Evolutionary conservation across 148 eudicot genomes (phyloP).

Genomic region (Chenopodium berlandieri): DNA sequence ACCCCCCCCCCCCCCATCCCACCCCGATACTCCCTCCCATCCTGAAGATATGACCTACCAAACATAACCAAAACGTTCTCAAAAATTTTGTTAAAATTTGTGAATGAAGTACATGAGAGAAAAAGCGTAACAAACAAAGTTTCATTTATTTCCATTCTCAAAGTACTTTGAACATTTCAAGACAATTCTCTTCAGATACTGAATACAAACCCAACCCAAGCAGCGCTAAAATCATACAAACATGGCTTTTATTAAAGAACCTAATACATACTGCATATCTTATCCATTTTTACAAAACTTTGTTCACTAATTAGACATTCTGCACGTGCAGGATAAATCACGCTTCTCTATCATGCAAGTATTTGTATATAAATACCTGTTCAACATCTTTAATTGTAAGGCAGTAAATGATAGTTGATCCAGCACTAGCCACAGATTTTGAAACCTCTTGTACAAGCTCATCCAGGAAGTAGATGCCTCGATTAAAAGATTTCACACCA

Average conservation of each 20-base stretch:
- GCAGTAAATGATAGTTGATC: constrained; percentile 77
- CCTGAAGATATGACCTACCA: too few relatives aligned
- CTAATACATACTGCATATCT: not conserved
- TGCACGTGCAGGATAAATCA: constrained; percentile 1
- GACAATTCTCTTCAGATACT: not conserved
- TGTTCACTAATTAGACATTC: not conserved
- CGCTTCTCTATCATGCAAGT: constrained; percentile 3
- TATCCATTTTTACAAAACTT: not conserved
- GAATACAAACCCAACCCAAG: not conserved
- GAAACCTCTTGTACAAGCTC: constrained; percentile 61
- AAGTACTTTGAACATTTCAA: not conserved
- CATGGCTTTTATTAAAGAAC: not conserved
- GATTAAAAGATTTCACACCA: constrained; percentile 59
- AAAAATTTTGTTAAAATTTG: too few relatives aligned
- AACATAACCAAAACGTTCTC: too few relatives aligned
- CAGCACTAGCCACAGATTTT: constrained; percentile 46
- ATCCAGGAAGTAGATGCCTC: constrained; percentile 48
- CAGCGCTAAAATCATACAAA: not conserved
- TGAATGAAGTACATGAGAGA: too few relatives aligned
- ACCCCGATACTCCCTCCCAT: too few relatives aligned
- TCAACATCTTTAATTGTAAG: constrained; percentile 73
- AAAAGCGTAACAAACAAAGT: not conserved
- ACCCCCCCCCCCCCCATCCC: too few relatives aligned
- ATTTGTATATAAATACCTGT: constrained; percentile 41
- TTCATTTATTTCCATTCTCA: not conserved